These are phyloP conservation scores for Candida qinlingensis DNA, from an alignment of 805 yeast genomes.

Conservation along the genomic window DNA sequence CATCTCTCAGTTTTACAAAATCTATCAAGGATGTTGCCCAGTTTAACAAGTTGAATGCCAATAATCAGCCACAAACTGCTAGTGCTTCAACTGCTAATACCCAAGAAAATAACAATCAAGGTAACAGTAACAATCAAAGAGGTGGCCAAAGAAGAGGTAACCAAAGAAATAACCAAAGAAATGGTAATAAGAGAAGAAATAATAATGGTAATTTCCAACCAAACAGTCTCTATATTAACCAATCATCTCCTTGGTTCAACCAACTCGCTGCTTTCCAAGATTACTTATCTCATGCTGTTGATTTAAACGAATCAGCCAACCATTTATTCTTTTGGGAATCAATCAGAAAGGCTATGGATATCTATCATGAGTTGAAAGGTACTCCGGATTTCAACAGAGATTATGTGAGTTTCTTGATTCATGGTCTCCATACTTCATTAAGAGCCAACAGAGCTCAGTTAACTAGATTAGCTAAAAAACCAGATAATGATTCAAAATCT, in stretches of 20 bases:
- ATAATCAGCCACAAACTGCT: not conserved
- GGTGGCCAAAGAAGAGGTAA: not conserved
- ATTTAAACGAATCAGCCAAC: slow-evolving; percentile 32
- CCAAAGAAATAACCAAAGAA: not conserved
- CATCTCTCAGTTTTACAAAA: slow-evolving; percentile 18
- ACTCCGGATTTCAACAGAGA: slow-evolving; percentile 43
- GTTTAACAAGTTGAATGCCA: slow-evolving; percentile 12
- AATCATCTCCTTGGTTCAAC: slow-evolving; percentile 41
- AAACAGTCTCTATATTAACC: slow-evolving; percentile 22
- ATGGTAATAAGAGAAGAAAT: not conserved
- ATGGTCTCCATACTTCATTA: slow-evolving; percentile 48
- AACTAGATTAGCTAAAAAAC: slow-evolving; percentile 50
- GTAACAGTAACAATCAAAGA: not conserved
- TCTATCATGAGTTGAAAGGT: slow-evolving; percentile 42
- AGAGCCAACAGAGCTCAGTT: slow-evolving; percentile 51
- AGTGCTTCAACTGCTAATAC: not conserved
- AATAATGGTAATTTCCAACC: slow-evolving; percentile 8
- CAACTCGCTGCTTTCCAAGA: slow-evolving; percentile 51
- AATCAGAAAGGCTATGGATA: slow-evolving; percentile 43
- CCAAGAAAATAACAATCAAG: not conserved
- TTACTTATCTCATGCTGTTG: slow-evolving; percentile 32
- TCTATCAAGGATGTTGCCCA: slow-evolving; percentile 28
- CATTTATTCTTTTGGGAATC: slow-evolving; percentile 48
- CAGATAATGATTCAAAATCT: slow-evolving; percentile 56
- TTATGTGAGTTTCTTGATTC: slow-evolving; percentile 44